A percentile compares a stretch with the other conserved stretches of the same genome.
Conservation (phyloP, 345 rosid genomes). For the Gossypium ekmanianum region DNA sequence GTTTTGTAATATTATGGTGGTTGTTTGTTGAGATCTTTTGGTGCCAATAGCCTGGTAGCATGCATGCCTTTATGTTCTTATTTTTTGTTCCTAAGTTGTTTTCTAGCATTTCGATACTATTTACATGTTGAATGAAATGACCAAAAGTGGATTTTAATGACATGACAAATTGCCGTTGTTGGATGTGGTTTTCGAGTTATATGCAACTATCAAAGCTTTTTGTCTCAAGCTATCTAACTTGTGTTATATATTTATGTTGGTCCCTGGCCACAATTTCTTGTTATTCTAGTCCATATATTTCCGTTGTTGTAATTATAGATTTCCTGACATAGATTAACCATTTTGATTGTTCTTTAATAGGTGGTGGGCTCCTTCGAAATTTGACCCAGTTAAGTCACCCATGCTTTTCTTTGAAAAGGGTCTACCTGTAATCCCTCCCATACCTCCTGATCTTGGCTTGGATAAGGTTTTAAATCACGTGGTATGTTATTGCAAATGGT, state of each 20-base stretch:
- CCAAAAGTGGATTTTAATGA: not conserved
- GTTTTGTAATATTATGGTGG: not conserved
- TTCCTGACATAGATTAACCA: slow-evolving; percentile 9
- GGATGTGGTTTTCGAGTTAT: not conserved
- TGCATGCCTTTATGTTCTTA: not conserved
- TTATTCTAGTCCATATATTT: not conserved
- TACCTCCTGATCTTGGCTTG: slow-evolving; percentile 62
- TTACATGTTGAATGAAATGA: not conserved
- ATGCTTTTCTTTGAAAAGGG: slow-evolving; percentile 85
- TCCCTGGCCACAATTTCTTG: slow-evolving; percentile 1
- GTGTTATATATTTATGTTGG: not conserved
- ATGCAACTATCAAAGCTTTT: not conserved
- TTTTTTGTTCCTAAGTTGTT: not conserved
- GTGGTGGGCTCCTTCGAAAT: slow-evolving; percentile 98
- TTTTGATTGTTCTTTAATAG: slow-evolving; percentile 32
- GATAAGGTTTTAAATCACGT: slow-evolving; percentile 66
- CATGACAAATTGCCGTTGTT: not conserved
- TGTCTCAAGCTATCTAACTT: not conserved
- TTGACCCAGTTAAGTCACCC: slow-evolving; percentile 76
- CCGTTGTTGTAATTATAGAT: not conserved
- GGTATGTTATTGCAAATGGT: slow-evolving; percentile 36
- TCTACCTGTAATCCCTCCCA: slow-evolving; percentile 62
- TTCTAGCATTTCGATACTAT: too few relatives aligned
- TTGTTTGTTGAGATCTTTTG: not conserved
- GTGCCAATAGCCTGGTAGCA: not conserved